phyloP scores from a whole-genome alignment of 306 rosid genomes.

The Delonix regia region DNA sequence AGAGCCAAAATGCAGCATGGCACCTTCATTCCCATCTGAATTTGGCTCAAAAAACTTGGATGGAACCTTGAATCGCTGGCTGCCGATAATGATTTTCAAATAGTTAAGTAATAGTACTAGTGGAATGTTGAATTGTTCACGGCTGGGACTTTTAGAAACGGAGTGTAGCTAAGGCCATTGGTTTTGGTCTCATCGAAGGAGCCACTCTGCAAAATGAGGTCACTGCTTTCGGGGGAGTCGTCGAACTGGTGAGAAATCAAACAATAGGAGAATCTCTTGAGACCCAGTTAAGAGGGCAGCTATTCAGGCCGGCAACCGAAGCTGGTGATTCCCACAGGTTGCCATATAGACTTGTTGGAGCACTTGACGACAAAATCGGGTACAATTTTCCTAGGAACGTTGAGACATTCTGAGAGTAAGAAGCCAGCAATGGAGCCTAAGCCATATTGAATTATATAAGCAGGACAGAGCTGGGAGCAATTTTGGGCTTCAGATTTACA shows the following conservation, averaged over 20 bases:
- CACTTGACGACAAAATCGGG: slow-evolving; percentile 70
- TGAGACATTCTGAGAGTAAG: slow-evolving; percentile 62
- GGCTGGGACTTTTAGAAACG: slow-evolving; percentile 58
- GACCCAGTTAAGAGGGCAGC: slow-evolving; percentile 73
- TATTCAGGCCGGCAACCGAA: slow-evolving; percentile 83
- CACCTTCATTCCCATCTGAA: slow-evolving; percentile 69
- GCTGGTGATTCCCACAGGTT: slow-evolving; percentile 88
- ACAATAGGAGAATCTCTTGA: slow-evolving; percentile 78
- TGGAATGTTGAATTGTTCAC: slow-evolving; percentile 43
- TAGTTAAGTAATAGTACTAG: slow-evolving; percentile 66
- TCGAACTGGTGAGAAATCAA: slow-evolving; percentile 68
- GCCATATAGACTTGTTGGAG: slow-evolving; percentile 66
- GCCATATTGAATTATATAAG: slow-evolving; percentile 70
- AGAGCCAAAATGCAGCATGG: slow-evolving; percentile 83
- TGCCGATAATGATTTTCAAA: slow-evolving; percentile 67
- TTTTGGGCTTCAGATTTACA: slow-evolving; percentile 40
- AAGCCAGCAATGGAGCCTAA: slow-evolving; percentile 71
- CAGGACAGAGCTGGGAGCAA: slow-evolving; percentile 64
- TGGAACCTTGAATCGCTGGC: slow-evolving; percentile 58
- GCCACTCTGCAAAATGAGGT: slow-evolving; percentile 56
- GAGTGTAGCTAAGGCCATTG: slow-evolving; percentile 58
- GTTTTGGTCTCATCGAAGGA: slow-evolving; percentile 45
- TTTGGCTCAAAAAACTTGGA: slow-evolving; percentile 49
- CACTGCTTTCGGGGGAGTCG: slow-evolving; percentile 60
- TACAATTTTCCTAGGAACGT: slow-evolving; percentile 47